Evolutionary conservation across 2,329 filamentous ascomycete species (phyloP), one percentile per base, ranked within the genome.

Genomic region (Hymenoscyphus albidus): DNA sequence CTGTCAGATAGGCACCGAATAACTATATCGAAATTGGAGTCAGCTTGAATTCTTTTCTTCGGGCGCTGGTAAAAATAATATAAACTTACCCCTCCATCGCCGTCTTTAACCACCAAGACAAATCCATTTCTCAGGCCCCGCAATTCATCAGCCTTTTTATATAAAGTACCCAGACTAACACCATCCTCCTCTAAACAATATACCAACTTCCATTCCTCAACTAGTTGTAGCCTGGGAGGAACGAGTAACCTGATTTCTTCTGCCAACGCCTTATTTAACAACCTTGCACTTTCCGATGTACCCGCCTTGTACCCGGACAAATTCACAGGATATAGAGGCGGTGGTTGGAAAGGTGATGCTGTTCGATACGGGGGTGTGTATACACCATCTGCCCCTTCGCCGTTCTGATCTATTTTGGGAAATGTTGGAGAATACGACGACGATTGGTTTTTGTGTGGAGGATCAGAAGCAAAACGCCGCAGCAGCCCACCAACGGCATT

Each of bases 161-260:
- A 99, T 38, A 99, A 79, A 0, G 95, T 98, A 10, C 85, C 84
- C 42, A 99, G 79, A 68, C 92, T 95, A 61, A 93, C 92, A 13
- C 95, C 95, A 76, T 99, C 88, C 77, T 96, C 90, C 73, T 97
- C 93, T 42, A 99, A 81, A 69, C 92, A 96, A 78, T 98, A 99
- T 44, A 89, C 84, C 60, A 98, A 80, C 62, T 83, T 84, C 95
- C 95, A 99, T 67, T 89, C 86, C 70, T 97, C 93, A 66, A 89
- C 86, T 56, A 99, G 87, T 77, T 96, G 92, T 66, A 98, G 79
- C 59, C 95, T 84, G 69, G 96, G 88, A 0, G 95, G 95, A 27
- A 98, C 81, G 73, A 98, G 88, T 48, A 96, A 85, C 58, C 95
- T 85, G 64, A 98, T 97, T 80, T 98, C 95, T 78, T 98, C 95